Conservation (phyloP, 148 eudicot species). For the Dianthus caryophyllus region DNA sequence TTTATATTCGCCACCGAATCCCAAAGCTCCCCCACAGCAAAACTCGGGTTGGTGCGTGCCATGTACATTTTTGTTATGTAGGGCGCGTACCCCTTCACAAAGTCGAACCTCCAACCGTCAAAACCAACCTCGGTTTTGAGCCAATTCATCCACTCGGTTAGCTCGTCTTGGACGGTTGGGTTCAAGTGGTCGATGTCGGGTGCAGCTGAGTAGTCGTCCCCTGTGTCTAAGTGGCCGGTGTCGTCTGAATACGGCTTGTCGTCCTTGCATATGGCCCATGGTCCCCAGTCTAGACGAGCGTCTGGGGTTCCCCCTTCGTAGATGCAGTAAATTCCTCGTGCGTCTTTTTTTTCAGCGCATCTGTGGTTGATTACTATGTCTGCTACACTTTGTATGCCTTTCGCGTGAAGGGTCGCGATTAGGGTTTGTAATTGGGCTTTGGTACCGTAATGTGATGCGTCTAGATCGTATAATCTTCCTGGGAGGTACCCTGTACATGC, state of each 20-base stretch:
- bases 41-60: slow-evolving; percentile 35
- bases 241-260: slow-evolving; percentile 58
- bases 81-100: slow-evolving; percentile 55
- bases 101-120: slow-evolving; percentile 65
- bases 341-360: slow-evolving; percentile 33
- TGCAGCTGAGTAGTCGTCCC: slow-evolving; percentile 38
- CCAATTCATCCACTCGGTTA: slow-evolving; percentile 78
- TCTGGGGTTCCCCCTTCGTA: slow-evolving; percentile 73
- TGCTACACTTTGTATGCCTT: slow-evolving; percentile 50
- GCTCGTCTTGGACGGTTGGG: slow-evolving; percentile 47
- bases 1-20: slow-evolving; percentile 32
- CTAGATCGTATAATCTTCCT: slow-evolving; percentile 60
- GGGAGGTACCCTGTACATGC: slow-evolving; percentile 52
- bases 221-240: slow-evolving; percentile 56
- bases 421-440: slow-evolving; percentile 33
- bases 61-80: slow-evolving; percentile 39
- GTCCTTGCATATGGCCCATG: slow-evolving; percentile 45
- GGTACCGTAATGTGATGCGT: slow-evolving; percentile 55
- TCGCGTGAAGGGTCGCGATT: slow-evolving; percentile 34
- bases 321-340: slow-evolving; percentile 58
- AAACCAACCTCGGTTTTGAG: slow-evolving; percentile 31
- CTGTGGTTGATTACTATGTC: slow-evolving; percentile 66
- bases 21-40: slow-evolving; percentile 53
- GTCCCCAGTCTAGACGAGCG: slow-evolving; percentile 71
- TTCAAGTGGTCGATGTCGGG: slow-evolving; percentile 76